Conservation (phyloP, 768 basidiomycete genomes). For the Tricholoma hemisulphureum region DNA sequence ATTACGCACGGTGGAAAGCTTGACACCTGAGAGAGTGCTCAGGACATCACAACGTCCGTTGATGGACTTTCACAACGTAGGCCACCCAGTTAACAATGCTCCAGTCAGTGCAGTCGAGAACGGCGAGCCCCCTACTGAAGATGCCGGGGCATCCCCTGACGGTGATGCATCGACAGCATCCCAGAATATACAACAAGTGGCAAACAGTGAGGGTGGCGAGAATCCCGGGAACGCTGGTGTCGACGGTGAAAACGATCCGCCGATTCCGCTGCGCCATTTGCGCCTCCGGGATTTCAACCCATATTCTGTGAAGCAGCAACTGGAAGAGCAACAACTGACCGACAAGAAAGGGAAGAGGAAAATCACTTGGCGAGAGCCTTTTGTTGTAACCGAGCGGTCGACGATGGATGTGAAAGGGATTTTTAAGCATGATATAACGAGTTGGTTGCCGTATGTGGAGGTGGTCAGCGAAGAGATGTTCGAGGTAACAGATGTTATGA, state of each 20-base stretch:
- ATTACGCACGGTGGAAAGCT: constrained; percentile 47
- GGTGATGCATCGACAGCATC: neutral
- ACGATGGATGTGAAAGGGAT: constrained; percentile 43
- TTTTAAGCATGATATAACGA: constrained; percentile 47
- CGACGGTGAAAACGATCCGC: neutral
- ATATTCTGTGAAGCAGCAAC: constrained; percentile 21
- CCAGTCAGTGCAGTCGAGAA: neutral
- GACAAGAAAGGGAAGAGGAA: constrained; percentile 28
- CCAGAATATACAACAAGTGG: neutral
- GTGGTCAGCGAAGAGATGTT: constrained; percentile 46
- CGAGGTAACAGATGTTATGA: constrained; percentile 56
- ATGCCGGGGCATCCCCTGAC: neutral
- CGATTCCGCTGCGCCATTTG: constrained; percentile 20
- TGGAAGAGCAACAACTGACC: constrained; percentile 10
- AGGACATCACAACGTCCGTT: neutral
- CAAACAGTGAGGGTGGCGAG: neutral
- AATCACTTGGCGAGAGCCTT: constrained; percentile 29
- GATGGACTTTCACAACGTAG: neutral
- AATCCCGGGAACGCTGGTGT: neutral
- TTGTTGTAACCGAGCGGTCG: constrained; percentile 42
- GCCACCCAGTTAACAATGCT: neutral
- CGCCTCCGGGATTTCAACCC: constrained; percentile 42
- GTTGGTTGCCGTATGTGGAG: constrained; percentile 51
- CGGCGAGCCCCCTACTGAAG: neutral
- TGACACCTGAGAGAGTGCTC: constrained; percentile 17